Conservation (phyloP, 768 basidiomycete genomes). For the Termitomyces sp. region DNA sequence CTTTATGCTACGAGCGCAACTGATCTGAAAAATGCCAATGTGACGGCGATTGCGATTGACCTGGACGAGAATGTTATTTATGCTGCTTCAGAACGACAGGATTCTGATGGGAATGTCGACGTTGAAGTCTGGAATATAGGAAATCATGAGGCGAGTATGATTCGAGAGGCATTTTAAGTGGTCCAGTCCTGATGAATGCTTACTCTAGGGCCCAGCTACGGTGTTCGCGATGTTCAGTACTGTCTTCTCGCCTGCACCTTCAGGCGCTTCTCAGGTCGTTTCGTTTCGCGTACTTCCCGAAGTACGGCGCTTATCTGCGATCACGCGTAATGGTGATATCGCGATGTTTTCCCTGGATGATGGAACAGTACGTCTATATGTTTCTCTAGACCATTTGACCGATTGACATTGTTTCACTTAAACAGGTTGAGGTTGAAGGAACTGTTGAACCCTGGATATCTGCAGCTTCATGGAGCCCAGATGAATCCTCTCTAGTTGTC, state of each 20-base stretch:
- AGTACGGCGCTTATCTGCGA: constrained; percentile 53
- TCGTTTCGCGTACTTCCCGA: constrained; percentile 71
- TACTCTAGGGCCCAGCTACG: constrained; percentile 12
- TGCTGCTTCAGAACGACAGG: constrained; percentile 45
- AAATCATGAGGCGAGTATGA: constrained; percentile 14
- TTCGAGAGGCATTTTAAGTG: not conserved
- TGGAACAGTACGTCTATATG: constrained; percentile 31
- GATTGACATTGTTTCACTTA: constrained; percentile 1
- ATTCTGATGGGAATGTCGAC: constrained; percentile 43
- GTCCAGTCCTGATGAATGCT: constrained; percentile 6
- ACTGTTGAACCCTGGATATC: constrained; percentile 80
- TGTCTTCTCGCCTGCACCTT: constrained; percentile 20
- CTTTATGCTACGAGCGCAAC: constrained; percentile 28
- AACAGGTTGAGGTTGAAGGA: constrained; percentile 76
- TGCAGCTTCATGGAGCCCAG: constrained; percentile 87
- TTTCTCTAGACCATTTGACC: constrained; percentile 11
- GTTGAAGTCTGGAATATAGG: constrained; percentile 53
- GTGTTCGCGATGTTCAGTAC: constrained; percentile 33
- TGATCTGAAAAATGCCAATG: constrained; percentile 24
- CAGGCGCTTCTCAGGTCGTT: constrained; percentile 40
- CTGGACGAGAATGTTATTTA: constrained; percentile 59
- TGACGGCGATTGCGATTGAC: constrained; percentile 52
- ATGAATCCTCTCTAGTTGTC: constrained; percentile 80
- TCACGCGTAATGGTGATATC: constrained; percentile 82
- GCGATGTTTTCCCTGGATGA: constrained; percentile 55